A percentile compares a stretch with the other conserved stretches of the same genome.
Evolutionary conservation across 306 rosid genomes (phyloP).

Genomic region (Betula pendula): DNA sequence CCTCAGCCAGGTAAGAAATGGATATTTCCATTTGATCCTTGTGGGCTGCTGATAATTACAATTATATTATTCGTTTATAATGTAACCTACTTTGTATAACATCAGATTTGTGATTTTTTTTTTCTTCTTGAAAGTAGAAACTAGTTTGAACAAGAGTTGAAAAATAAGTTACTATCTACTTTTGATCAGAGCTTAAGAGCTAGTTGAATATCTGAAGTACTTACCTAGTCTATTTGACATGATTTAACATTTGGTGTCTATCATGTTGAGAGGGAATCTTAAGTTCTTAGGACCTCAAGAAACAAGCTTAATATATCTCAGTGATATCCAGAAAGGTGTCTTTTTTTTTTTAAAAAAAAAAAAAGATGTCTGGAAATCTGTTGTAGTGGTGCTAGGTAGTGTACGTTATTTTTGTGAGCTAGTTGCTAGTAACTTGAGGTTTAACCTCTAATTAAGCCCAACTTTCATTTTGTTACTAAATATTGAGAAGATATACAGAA

Average conservation of each 20-base stretch:
- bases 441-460: background rate
- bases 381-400: background rate
- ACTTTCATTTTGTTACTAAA: background rate
- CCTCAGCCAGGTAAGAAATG: slow-evolving; percentile 69
- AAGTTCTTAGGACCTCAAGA: background rate
- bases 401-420: background rate
- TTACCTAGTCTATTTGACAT: background rate
- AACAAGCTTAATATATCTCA: background rate
- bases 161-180: background rate
- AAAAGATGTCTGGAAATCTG: background rate
- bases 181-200: background rate
- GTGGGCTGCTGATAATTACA: background rate
- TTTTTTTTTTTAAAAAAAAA: too few species aligned
- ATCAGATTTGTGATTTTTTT: background rate
- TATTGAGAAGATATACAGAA: slow-evolving; percentile 3
- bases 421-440: background rate
- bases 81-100: background rate
- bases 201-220: background rate
- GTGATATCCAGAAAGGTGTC: background rate
- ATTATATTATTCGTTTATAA: background rate
- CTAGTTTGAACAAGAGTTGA: background rate
- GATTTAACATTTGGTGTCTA: background rate
- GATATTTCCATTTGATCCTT: slow-evolving; percentile 2
- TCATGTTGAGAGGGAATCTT: background rate
- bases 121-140: background rate